Conservation (phyloP, 1,139 yeast species). For the Lodderomyces metapsilosis region DNA sequence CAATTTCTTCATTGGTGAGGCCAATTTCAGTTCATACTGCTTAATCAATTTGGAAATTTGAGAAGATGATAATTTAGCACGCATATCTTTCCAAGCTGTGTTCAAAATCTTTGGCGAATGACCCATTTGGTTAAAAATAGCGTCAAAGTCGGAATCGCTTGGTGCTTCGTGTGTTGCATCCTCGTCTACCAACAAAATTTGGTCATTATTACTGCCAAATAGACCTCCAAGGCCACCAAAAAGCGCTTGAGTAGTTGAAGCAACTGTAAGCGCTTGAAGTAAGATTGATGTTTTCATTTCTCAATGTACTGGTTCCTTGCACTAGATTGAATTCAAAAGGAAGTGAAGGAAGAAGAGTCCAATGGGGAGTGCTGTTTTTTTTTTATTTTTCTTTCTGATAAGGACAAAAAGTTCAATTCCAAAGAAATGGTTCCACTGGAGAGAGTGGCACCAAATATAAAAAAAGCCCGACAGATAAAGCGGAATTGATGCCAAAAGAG, state of each 20-base stretch:
- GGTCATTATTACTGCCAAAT: slow-evolving; percentile 9
- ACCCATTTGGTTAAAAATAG: slow-evolving; percentile 9
- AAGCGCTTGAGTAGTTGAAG: slow-evolving; percentile 7
- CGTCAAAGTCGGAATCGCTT: slow-evolving; percentile 1
- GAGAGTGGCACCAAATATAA: neutral
- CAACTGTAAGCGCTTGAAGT: slow-evolving; percentile 8
- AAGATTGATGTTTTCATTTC: slow-evolving; percentile 10
- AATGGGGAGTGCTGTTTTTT: too few relatives aligned
- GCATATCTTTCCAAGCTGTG: slow-evolving; percentile 26
- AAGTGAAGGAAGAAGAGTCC: neutral
- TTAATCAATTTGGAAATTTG: slow-evolving; percentile 21
- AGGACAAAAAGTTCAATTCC: too few relatives aligned
- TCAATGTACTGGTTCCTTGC: neutral
- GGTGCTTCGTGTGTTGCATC: neutral
- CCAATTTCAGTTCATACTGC: slow-evolving; percentile 13
- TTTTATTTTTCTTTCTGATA: too few relatives aligned
- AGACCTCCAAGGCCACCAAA: slow-evolving; percentile 3
- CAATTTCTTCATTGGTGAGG: slow-evolving; percentile 1
- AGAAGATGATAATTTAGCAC: slow-evolving; percentile 17
- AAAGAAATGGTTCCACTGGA: neutral
- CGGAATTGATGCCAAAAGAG: slow-evolving; percentile 4
- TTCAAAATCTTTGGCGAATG: slow-evolving; percentile 6
- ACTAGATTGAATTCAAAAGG: too few relatives aligned
- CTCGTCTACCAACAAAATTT: slow-evolving; percentile 10
- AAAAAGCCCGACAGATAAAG: neutral